A percentile compares a stretch with the other conserved stretches of the same genome.
These are phyloP conservation scores for Xylaria sp. DNA, from an alignment of 2,329 filamentous ascomycete species.

Conservation along the genomic window DNA sequence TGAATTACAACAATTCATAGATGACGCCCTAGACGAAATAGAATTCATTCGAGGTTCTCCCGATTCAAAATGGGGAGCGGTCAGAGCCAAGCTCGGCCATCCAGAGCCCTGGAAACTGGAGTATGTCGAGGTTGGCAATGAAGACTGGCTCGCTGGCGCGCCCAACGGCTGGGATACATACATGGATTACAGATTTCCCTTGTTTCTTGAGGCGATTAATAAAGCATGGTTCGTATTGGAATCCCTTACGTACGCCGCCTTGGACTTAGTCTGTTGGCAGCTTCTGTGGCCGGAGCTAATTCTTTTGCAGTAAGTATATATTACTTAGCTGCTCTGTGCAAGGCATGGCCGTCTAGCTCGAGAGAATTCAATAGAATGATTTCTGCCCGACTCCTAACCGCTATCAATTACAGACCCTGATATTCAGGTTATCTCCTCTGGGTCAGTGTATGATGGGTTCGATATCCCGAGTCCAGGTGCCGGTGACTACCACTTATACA, in stretches of 20 bases:
- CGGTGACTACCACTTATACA: constrained; percentile 65
- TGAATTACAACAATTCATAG: constrained; percentile 66
- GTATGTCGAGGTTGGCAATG: constrained; percentile 75
- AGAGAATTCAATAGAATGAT: neutral
- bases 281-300: constrained; percentile 4
- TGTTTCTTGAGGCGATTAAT: constrained; percentile 70
- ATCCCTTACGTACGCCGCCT: neutral
- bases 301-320: constrained; percentile 22
- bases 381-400: neutral
- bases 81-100: constrained; percentile 69
- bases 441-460: constrained; percentile 57
- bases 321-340: neutral
- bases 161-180: constrained; percentile 60
- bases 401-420: constrained; percentile 57
- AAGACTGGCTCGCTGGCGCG: constrained; percentile 69
- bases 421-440: constrained; percentile 66
- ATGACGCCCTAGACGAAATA: constrained; percentile 71
- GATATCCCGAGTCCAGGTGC: constrained; percentile 57
- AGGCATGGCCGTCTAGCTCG: neutral
- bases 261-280: neutral
- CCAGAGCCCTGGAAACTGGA: constrained; percentile 69
- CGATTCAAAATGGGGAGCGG: constrained; percentile 65
- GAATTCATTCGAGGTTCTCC: constrained; percentile 70
- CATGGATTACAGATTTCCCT: constrained; percentile 66
- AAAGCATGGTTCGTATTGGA: constrained; percentile 50